Conservation (phyloP, 169 alveolate species). For the Plasmodium berghei region DNA sequence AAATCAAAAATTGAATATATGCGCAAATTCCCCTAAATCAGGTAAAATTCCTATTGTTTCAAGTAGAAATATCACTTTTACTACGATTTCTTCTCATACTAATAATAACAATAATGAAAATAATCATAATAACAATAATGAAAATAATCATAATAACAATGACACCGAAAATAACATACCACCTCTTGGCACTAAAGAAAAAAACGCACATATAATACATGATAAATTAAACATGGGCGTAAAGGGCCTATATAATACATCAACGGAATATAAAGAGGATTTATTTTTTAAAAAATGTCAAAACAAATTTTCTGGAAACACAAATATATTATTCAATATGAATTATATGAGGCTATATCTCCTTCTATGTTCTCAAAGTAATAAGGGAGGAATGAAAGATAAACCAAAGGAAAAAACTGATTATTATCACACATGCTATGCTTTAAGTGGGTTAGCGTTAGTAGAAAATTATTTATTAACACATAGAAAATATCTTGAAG, state of each 20-base stretch:
- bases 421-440: conserved; percentile 96
- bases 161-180: background rate
- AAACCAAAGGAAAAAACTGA: conserved; percentile 96
- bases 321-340: conserved; percentile 78
- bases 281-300: conserved; percentile 57
- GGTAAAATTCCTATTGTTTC: background rate
- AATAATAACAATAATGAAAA: no score
- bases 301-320: conserved; percentile 70
- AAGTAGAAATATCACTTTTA: no score
- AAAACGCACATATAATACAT: background rate
- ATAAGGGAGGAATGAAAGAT: conserved; percentile 94
- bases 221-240: background rate
- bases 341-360: conserved; percentile 75
- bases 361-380: conserved; percentile 82
- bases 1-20: conserved; percentile 20
- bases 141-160: background rate
- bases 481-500: background rate
- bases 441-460: conserved; percentile 91
- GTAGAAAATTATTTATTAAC: conserved; percentile 51
- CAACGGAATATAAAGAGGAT: conserved; percentile 3
- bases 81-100: background rate
- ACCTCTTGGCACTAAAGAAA: background rate
- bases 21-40: no score
- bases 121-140: background rate
- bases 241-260: background rate